These are phyloP conservation scores for Nepenthes alata DNA, from an alignment of 179 eudicot genomes.

Conservation along the genomic window DNA sequence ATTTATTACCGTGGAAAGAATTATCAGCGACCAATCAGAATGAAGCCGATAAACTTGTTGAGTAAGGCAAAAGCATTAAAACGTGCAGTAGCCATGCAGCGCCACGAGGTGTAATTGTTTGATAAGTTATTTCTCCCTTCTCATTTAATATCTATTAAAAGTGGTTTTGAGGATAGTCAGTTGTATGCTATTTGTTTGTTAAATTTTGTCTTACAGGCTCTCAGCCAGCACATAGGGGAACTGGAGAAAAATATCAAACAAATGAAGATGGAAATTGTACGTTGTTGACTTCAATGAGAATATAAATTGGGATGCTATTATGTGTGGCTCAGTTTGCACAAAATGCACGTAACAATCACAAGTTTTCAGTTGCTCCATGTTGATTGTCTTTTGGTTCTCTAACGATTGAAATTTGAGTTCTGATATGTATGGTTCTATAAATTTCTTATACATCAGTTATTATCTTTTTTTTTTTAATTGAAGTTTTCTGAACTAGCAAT, in stretches of 20 bases:
- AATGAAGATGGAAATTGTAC: conserved; percentile 55
- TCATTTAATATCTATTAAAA: neutral
- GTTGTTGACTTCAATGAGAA: conserved; percentile 18
- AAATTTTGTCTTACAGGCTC: conserved; percentile 43
- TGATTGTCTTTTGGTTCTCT: too few relatives aligned
- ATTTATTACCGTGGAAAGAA: conserved; percentile 97
- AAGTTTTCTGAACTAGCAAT: too few relatives aligned
- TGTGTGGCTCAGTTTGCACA: neutral
- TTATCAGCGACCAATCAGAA: conserved; percentile 71
- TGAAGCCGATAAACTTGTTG: conserved; percentile 86
- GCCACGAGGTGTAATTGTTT: conserved; percentile 61
- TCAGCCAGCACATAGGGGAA: conserved; percentile 76
- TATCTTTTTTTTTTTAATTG: too few relatives aligned
- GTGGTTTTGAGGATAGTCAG: neutral
- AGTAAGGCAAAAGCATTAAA: conserved; percentile 89
- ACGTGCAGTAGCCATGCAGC: conserved; percentile 85
- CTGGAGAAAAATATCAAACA: conserved; percentile 69
- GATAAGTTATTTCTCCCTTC: neutral
- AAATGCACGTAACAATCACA: neutral
- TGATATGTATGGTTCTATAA: too few relatives aligned
- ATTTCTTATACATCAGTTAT: too few relatives aligned
- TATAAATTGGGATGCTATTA: neutral
- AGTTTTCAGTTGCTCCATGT: neutral
- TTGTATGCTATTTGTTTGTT: neutral
- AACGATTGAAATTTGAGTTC: neutral